Base-by-base conservation (phyloP, 352 stramenopile genomes). In the Blastocystis sp. region DNA sequence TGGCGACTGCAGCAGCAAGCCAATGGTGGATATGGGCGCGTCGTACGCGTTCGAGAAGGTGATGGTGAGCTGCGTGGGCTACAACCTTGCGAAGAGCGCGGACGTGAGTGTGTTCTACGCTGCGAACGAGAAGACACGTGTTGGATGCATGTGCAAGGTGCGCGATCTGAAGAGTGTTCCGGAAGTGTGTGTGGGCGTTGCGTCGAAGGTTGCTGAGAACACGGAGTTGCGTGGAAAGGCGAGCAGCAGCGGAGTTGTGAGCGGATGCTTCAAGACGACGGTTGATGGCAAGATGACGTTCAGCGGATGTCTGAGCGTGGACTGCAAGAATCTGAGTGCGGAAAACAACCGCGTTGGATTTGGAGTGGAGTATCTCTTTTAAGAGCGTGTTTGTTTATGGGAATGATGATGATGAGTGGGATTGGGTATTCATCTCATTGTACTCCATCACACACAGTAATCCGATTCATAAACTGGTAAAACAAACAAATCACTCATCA, bases 331-430 rank as follows among this genome's bases (percentile, higher is more conserved):
- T 61, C 49, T 78, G 67, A 59, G 32, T 9, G 18, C 21, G 4
- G 67, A 40, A 63, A 78, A 78, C 42, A 38, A 78, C 67, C n/a
- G 44, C 6, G 16, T 56, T 0, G 67, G 67, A 46, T 14, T 61
- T 4, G 67, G 67, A 42, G 21, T 78, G 3, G 67, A 78, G 44
- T 78, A 59, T 44, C 24, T 78, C 24, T 78, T 78, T 59, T 78
- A 46, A 61, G 34, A 64, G 9, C 6, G 14, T 64, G 54, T 64
- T 18, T 64, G 54, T 64, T 6, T 36, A 11, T 21, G 21, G 21
- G 46, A 54, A 54, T n/a, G n/a, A n/a, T n/a, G n/a, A n/a, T n/a
- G n/a, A n/a, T n/a, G n/a, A n/a, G n/a, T n/a, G n/a, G n/a, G n/a
- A n/a, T n/a, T n/a, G n/a, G n/a, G n/a, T n/a, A n/a, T n/a, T n/a